Evolutionary conservation across 441 rosid species (phyloP).

Genomic region (Dalechampia spathulata): DNA sequence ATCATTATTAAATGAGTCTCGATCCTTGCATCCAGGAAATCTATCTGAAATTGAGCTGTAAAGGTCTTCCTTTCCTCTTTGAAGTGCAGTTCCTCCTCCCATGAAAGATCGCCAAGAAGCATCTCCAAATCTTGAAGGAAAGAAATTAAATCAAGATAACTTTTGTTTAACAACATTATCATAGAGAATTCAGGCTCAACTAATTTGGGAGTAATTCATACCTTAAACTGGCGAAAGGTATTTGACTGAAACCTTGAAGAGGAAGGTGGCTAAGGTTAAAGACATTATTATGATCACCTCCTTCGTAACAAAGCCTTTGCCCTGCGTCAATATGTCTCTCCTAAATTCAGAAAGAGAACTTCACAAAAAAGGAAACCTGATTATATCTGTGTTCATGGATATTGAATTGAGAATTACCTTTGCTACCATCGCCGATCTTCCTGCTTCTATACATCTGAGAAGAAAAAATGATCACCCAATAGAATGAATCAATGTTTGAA

Average conservation of each 20-base stretch:
- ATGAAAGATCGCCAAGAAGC: slow-evolving; percentile 30
- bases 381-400: background rate
- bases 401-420: slow-evolving; percentile 35
- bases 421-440: slow-evolving; percentile 54
- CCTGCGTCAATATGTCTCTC: slow-evolving; percentile 21
- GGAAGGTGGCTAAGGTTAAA: slow-evolving; percentile 60
- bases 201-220: slow-evolving; percentile 5
- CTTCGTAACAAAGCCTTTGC: slow-evolving; percentile 39
- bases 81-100: slow-evolving; percentile 24
- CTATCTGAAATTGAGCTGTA: slow-evolving; percentile 28
- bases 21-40: slow-evolving; percentile 26
- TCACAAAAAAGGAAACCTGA: slow-evolving; percentile 23
- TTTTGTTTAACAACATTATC: background rate
- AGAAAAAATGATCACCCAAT: no score
- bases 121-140: slow-evolving; percentile 33
- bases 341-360: background rate
- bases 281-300: slow-evolving; percentile 37
- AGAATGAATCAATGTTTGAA: no score
- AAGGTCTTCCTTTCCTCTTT: slow-evolving; percentile 27
- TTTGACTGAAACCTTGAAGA: slow-evolving; percentile 44
- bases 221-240: slow-evolving; percentile 38
- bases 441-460: slow-evolving; percentile 87
- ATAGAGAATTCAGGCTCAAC: background rate
- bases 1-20: slow-evolving; percentile 20
- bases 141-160: background rate